These are phyloP conservation scores for Chaetoscypha palmicola DNA, from an alignment of 2,329 filamentous ascomycete genomes.

Conservation along the genomic window DNA sequence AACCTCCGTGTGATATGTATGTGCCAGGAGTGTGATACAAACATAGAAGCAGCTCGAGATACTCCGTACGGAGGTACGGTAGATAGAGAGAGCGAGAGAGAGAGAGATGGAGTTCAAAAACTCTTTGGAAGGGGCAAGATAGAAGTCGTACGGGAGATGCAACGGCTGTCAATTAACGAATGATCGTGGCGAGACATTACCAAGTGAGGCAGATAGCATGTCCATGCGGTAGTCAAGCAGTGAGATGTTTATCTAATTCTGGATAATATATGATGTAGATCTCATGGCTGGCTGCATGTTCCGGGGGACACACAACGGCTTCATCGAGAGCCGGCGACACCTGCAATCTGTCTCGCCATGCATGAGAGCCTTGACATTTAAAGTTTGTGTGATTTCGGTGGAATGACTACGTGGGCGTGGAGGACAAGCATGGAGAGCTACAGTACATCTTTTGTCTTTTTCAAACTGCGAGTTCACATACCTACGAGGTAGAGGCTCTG, in stretches of 20 bases:
- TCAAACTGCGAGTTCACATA: too few species aligned
- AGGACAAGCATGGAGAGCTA: too few species aligned
- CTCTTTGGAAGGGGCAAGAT: too few species aligned
- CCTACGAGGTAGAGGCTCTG: too few species aligned
- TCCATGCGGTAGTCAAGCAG: conserved; percentile 6
- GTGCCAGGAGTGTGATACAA: background rate
- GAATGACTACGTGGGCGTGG: too few species aligned
- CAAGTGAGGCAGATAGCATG: background rate
- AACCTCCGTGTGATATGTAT: too few species aligned
- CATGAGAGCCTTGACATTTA: conserved; percentile 8
- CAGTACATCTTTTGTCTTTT: too few species aligned
- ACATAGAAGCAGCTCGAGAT: too few species aligned
- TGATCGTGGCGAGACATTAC: background rate
- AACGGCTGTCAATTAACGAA: background rate
- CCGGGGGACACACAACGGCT: conserved; percentile 6
- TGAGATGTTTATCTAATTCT: conserved; percentile 10
- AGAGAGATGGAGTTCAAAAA: too few species aligned
- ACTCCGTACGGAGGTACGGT: too few species aligned
- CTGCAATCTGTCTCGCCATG: conserved; percentile 6
- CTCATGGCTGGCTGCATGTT: conserved; percentile 7
- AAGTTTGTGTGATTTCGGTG: conserved; percentile 6
- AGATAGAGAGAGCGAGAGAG: too few species aligned
- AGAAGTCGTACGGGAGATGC: too few species aligned
- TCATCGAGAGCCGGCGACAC: conserved; percentile 4
- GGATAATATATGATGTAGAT: conserved; percentile 4